Percentiles rank a stretch among this genome's conserved stretches.
phyloP scores from a whole-genome alignment of 345 rosid genomes.

The Eucalyptus sp. region DNA sequence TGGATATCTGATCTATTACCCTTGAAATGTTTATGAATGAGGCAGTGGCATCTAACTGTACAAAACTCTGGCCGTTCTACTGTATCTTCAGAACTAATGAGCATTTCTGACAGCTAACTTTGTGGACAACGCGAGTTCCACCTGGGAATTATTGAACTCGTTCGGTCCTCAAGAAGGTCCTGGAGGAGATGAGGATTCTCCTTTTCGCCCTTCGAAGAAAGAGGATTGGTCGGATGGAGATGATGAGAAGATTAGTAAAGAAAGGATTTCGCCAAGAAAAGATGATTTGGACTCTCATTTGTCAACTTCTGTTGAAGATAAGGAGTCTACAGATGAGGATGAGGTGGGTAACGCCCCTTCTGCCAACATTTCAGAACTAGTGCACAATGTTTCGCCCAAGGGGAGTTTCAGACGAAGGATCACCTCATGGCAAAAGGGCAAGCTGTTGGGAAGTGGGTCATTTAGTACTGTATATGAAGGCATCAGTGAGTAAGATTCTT shows the following conservation, averaged over 20 bases:
- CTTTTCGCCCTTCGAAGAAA: background rate
- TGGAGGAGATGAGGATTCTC: background rate
- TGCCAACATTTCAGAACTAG: background rate
- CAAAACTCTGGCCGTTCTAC: background rate
- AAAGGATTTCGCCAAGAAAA: background rate
- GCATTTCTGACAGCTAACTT: background rate
- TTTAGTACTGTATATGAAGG: constrained; percentile 25
- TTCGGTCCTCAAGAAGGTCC: constrained; percentile 2
- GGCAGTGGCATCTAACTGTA: background rate
- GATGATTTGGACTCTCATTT: background rate
- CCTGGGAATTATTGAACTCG: constrained; percentile 8
- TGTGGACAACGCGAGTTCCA: constrained; percentile 1
- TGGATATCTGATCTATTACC: background rate
- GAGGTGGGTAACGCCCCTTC: background rate
- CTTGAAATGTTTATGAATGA: background rate
- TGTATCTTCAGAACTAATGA: background rate
- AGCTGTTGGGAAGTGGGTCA: constrained; percentile 22
- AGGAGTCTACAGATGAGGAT: background rate
- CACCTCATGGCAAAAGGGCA: constrained; percentile 20
- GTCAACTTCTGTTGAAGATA: background rate
- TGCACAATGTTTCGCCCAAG: background rate
- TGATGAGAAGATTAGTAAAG: background rate
- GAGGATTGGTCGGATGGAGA: background rate
- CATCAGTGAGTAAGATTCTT: constrained; percentile 5
- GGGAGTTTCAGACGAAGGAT: constrained; percentile 2